Evolutionary conservation across 2,329 filamentous ascomycete species (phyloP), one percentile per base, ranked within the genome.

Genomic region (Neonectria hederae): DNA sequence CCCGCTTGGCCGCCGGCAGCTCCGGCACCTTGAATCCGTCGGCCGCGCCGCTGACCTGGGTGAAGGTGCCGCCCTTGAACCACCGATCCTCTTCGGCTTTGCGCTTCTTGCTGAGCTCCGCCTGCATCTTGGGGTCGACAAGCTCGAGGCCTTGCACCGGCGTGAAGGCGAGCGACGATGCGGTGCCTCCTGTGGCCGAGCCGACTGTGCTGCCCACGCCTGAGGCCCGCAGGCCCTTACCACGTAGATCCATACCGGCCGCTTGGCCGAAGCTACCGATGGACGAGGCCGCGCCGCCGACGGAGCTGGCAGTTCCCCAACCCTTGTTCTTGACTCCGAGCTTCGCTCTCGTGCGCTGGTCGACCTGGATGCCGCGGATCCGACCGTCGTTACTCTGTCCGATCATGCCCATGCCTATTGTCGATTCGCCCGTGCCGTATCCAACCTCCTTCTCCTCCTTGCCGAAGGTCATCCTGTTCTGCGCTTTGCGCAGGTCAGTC

Each of bases 11-110:
- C 26, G 87, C 81, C 17, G 93, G 93, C 69, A 95, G 76, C 2
- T 85, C 86, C 17, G 95, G 94, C 42, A 97, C 91, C 79, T 94
- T 97, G 85, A 97, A 97, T 1, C 88, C 90, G 11, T 84, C 88
- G 54, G 84, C 75, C 54, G 68, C 68, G 11, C 75, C 77, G 14
- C 89, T 89, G 60, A 97, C 87, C 78, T 97, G 94, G 9, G 96
- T 97, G 76, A 99, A 99, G 0, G 93, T 94, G n/a, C 96, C 96
- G 51, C 93, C 92, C 79, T 96, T 97, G 83, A 99, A 99, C 91
- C 94, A 99, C 40, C 93, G 86, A 76, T 98, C 95, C 76, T 97
- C 93, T 68, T 98, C 96, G 0, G 93, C 94, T 77, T 97, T 97
- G 68, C 94, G 85, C 83, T 98, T 98, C 72, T 93, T 87, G 76